Evolutionary conservation across 768 basidiomycete genomes (phyloP), one percentile per base, ranked within the genome.

Genomic region (Fistulinella prunicolor): DNA sequence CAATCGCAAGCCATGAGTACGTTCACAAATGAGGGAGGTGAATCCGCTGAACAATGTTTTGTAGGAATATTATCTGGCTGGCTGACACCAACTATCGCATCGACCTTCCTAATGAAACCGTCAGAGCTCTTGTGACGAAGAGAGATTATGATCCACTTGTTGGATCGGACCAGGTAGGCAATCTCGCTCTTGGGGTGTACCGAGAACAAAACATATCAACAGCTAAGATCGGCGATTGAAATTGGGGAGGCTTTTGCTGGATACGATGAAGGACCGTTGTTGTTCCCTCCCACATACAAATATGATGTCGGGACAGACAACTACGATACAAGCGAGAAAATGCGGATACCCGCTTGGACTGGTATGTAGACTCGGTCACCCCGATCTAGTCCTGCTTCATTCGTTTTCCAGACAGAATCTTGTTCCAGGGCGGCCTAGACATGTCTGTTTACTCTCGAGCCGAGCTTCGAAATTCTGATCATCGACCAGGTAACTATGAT

Each of bases 71-170:
- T 28, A 76, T 98, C 37, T 98, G 94, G 93, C 74, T 93, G 9
- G 94, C 88, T 9, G 96, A 99, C 66, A 88, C 89, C 41, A 99
- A 99, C 63, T 99, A 98, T 64, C 87, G 96, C 19, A 85, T 98
- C 49, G 81, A 90, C 50, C 73, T 96, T 43, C 80, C 93, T 38
- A 94, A 96, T 64, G 82, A 85, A 14, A 81, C 76, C 10, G 95
- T 87, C 19, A 76, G 92, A 47, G 66, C 76, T n/a, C 68, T 86
- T 2, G 87, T 82, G 1, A 75, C 73, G 36, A 70, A 69, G 1
- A 80, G 85, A 40, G 82, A 88, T 46, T 81, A 88, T 22, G 89
- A 89, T 59, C 69, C 78, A 14, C 73, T 99, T 7, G 69, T 93
- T 39, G 82, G 78, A 9, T 84, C 83, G 13, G 96, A 99, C 67